These are phyloP conservation scores for Orbilia brochopaga DNA, from an alignment of 2,329 filamentous ascomycete genomes.

Conservation along the genomic window DNA sequence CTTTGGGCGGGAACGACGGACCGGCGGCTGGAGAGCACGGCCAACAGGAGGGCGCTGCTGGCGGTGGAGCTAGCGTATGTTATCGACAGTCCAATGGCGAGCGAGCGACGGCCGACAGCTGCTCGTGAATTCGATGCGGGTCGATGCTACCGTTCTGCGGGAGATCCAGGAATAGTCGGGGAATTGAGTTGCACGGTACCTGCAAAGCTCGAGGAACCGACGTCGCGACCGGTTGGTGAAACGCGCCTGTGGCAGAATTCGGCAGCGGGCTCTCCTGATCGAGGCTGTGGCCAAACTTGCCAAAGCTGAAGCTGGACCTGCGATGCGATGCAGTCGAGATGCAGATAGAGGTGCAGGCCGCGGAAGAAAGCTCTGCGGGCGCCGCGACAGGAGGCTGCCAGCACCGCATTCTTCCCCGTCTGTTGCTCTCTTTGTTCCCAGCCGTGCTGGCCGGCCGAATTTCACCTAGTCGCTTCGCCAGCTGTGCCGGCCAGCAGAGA, in stretches of 20 bases:
- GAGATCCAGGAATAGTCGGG: too few relatives aligned
- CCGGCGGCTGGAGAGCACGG: neutral
- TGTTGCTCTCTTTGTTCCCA: neutral
- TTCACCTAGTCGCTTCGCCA: slow-evolving; percentile 29
- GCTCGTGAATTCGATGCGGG: neutral
- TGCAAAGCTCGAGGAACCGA: slow-evolving; percentile 5
- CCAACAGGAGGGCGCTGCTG: neutral
- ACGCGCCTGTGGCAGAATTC: neutral
- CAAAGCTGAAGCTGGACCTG: neutral
- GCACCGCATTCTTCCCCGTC: neutral
- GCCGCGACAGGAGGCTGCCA: slow-evolving; percentile 3
- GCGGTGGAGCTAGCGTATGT: neutral
- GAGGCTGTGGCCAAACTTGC: neutral
- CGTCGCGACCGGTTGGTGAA: slow-evolving; percentile 7
- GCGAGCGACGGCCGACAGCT: neutral
- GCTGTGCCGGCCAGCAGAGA: neutral
- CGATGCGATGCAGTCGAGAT: slow-evolving; percentile 1
- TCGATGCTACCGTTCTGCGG: neutral
- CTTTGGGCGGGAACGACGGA: neutral
- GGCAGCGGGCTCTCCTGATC: slow-evolving; percentile 12
- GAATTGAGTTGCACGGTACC: too few relatives aligned
- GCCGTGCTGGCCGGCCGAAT: slow-evolving; percentile 26
- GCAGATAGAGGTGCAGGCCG: neutral
- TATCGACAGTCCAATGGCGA: neutral
- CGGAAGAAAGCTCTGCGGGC: neutral